A percentile compares a stretch with the other conserved stretches of the same genome.
These are phyloP conservation scores for Cordyceps fumosorosea DNA, from an alignment of 2,329 filamentous ascomycete species.

Conservation along the genomic window DNA sequence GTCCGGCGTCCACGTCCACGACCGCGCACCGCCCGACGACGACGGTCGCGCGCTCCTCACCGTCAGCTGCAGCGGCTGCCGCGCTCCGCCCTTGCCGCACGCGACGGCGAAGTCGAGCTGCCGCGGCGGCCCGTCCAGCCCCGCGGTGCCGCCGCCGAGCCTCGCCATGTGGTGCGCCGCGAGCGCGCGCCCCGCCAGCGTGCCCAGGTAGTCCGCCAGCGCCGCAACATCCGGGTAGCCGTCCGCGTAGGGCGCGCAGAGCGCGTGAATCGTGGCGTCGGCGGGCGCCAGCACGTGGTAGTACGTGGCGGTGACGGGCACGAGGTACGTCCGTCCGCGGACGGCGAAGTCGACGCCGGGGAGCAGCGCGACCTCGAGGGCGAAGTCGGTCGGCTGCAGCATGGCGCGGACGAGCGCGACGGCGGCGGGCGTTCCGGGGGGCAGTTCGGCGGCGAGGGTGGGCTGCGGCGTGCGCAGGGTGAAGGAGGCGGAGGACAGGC, in stretches of 20 bases:
- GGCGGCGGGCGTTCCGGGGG: constrained; percentile 23
- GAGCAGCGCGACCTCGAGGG: constrained; percentile 40
- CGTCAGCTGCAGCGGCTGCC: background rate
- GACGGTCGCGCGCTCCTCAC: background rate
- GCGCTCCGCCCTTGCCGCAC: background rate
- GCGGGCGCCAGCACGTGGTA: constrained; percentile 37
- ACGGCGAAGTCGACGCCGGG: constrained; percentile 36
- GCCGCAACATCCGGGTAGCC: constrained; percentile 39
- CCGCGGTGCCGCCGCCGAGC: constrained; percentile 14
- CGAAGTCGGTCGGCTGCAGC: constrained; percentile 35
- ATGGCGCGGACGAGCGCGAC: constrained; percentile 39
- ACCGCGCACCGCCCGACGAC: constrained; percentile 10
- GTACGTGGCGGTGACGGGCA: constrained; percentile 38
- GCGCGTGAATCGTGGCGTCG: constrained; percentile 27
- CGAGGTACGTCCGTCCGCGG: constrained; percentile 37
- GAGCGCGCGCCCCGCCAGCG: constrained; percentile 35
- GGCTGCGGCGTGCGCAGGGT: constrained; percentile 33
- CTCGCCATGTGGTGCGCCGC: constrained; percentile 28
- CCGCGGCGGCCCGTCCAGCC: constrained; percentile 24
- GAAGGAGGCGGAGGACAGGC: constrained; percentile 36
- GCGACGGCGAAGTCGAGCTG: background rate
- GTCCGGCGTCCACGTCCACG: constrained; percentile 26
- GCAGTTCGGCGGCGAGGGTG: constrained; percentile 20
- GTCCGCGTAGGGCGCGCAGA: constrained; percentile 38
- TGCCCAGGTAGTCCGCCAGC: constrained; percentile 40